Conservation (phyloP, 2,329 filamentous ascomycete species). For the Chaetomiaceae sp. region DNA sequence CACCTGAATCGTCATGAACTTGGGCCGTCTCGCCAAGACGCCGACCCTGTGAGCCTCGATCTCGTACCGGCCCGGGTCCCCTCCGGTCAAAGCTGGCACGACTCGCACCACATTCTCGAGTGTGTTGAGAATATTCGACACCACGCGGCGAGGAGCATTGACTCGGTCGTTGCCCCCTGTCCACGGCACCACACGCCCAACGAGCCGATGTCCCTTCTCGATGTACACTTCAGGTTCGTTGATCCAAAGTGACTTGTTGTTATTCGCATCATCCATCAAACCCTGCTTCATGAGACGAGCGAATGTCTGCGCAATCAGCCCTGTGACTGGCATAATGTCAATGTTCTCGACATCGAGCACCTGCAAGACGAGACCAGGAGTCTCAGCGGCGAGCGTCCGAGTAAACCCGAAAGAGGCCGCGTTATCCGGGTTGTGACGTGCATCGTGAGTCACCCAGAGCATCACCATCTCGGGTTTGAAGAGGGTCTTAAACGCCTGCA, state of each 20-base stretch:
- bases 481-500: slow-evolving; percentile 28
- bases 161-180: slow-evolving; percentile 35
- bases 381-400: slow-evolving; percentile 31
- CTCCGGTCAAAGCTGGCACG: slow-evolving; percentile 12
- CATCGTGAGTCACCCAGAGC: slow-evolving; percentile 31
- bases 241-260: slow-evolving; percentile 27
- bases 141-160: slow-evolving; percentile 36
- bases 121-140: slow-evolving; percentile 32
- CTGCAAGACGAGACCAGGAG: slow-evolving; percentile 29
- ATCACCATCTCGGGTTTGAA: slow-evolving; percentile 29
- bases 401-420: slow-evolving; percentile 33
- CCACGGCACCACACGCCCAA: slow-evolving; percentile 39
- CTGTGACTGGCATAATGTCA: slow-evolving; percentile 4
- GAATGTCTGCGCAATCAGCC: slow-evolving; percentile 23
- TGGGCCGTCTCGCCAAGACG: neutral
- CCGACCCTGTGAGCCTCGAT: neutral
- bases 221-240: slow-evolving; percentile 38
- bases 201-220: slow-evolving; percentile 29
- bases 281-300: slow-evolving; percentile 21
- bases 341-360: slow-evolving; percentile 30
- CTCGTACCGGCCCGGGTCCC: slow-evolving; percentile 9
- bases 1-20: slow-evolving; percentile 27
- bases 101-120: slow-evolving; percentile 31
- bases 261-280: neutral
- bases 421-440: slow-evolving; percentile 25